A percentile compares a stretch with the other conserved stretches of the same genome.
Evolutionary conservation across 2,329 filamentous ascomycete species (phyloP).

Genomic region (Zasmidium cellare): DNA sequence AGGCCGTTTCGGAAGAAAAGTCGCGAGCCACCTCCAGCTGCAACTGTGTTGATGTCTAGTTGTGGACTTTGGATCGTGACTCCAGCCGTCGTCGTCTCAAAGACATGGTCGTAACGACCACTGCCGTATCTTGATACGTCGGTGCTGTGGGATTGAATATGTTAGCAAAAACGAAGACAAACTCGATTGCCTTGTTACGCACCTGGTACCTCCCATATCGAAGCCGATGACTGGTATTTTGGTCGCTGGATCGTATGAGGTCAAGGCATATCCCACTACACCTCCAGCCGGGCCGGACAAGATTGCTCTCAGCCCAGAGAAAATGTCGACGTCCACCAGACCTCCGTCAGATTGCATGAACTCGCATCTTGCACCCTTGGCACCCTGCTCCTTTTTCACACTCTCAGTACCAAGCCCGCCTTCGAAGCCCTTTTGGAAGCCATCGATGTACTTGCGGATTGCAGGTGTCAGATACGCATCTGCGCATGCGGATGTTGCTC

Average conservation of each 20-base stretch:
- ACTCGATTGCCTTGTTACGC: too few species aligned
- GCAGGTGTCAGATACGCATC: slow-evolving; percentile 79
- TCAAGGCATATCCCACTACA: slow-evolving; percentile 88
- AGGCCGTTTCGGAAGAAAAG: slow-evolving; percentile 87
- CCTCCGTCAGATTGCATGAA: slow-evolving; percentile 91
- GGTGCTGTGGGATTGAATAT: slow-evolving; percentile 55
- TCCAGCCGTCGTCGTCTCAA: slow-evolving; percentile 91
- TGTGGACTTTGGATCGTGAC: slow-evolving; percentile 91
- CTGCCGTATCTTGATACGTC: slow-evolving; percentile 81
- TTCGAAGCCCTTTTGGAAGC: slow-evolving; percentile 77
- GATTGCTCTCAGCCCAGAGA: slow-evolving; percentile 82
- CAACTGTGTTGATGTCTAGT: slow-evolving; percentile 92
- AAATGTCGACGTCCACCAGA: slow-evolving; percentile 70
- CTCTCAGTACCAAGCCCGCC: slow-evolving; percentile 76
- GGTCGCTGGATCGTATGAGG: slow-evolving; percentile 81
- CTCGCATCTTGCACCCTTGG: slow-evolving; percentile 77
- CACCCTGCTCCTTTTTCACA: slow-evolving; percentile 65
- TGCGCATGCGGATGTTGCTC: slow-evolving; percentile 74
- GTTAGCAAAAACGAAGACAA: too few species aligned
- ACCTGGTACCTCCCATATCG: slow-evolving; percentile 82
- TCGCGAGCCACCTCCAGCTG: slow-evolving; percentile 80
- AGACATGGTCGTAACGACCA: slow-evolving; percentile 87
- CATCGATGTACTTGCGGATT: slow-evolving; percentile 74
- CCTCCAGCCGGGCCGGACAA: slow-evolving; percentile 89
- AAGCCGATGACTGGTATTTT: slow-evolving; percentile 89